Evolutionary conservation across 176 grass and related monocot genomes (phyloP), one percentile per base, ranked within the genome.

Genomic region (Urochloa ruziziensis): DNA sequence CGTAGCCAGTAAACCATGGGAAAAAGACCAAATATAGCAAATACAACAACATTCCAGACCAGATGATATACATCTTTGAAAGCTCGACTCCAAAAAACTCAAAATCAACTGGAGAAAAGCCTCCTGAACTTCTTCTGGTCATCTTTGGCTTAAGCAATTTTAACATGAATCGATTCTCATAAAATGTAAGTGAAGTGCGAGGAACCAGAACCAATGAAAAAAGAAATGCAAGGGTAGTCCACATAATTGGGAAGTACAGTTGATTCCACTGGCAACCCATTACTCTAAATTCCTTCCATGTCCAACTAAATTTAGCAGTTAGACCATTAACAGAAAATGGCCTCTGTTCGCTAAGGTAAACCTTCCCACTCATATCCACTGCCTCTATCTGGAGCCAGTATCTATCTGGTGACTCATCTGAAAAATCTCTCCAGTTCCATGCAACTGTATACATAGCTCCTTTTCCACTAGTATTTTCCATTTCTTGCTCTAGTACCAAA

Each of bases 281-380:
- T 30, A 86, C 88, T 57, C 15, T 27, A 71, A 90, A 86, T 49
- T 90, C 88, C 47, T 78, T 86, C 88, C 88, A 90, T 47, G 44
- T 86, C 88, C 88, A 90, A 46, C 79, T 90, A 67, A 83, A 65
- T 79, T 90, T 82, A 86, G 78, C 53, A 42, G 64, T 65, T 40
- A 90, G 67, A n/a, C 88, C 88, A 79, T 79, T 86, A 23, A 90
- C 16, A 59, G 88, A 90, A 85, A 90, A 86, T 23, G 88, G 88
- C 57, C 83, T 86, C 48, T 79, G 62, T 43, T 86, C 63, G 39
- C 83, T 90, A 43, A 78, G 82, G 62, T 69, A 73, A 36, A 46
- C 59, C 67, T 79, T 33, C n/a, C 83, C 83, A 21, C 16, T 74
- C 61, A 83, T 79, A 53, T 82, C 88, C 70, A 69, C 35, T 79